These are phyloP conservation scores for Pneumocystis oryctolagi DNA, from an alignment of 1,139 yeast genomes.

Conservation along the genomic window DNA sequence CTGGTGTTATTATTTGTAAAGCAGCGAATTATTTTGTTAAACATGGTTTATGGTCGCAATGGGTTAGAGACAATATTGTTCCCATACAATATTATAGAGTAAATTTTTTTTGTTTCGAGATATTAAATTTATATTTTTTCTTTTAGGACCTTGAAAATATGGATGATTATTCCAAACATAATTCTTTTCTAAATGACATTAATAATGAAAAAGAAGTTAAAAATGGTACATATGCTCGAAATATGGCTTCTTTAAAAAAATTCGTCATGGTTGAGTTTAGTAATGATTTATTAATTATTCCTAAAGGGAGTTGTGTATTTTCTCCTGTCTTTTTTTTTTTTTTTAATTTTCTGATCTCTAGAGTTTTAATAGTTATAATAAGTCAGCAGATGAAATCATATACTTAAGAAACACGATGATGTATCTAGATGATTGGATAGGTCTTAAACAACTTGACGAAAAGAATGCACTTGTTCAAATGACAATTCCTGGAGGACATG, in stretches of 20 bases:
- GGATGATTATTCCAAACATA: constrained; percentile 35
- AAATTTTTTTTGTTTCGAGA: constrained; percentile 8
- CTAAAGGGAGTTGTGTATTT: constrained; percentile 36
- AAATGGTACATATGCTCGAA: constrained; percentile 30
- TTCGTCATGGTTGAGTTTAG: constrained; percentile 47
- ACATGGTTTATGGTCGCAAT: constrained; percentile 45
- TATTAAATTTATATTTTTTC: constrained; percentile 3
- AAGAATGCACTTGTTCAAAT: constrained; percentile 35
- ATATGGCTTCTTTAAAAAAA: constrained; percentile 32
- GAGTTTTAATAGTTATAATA: constrained; percentile 43
- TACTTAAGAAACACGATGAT: constrained; percentile 38
- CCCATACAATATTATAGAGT: constrained; percentile 64
- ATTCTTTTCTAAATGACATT: constrained; percentile 44
- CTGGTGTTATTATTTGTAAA: constrained; percentile 48
- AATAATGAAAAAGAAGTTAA: constrained; percentile 42
- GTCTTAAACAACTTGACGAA: constrained; percentile 37
- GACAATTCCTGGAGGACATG: constrained; percentile 47
- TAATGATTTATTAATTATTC: constrained; percentile 53
- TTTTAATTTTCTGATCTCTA: neutral
- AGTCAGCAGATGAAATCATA: constrained; percentile 29
- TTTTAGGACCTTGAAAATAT: constrained; percentile 26
- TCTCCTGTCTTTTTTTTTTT: neutral
- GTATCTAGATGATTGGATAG: constrained; percentile 43
- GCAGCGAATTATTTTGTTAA: constrained; percentile 38
- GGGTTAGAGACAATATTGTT: constrained; percentile 42